A percentile compares a stretch with the other conserved stretches of the same genome.
phyloP scores from a whole-genome alignment of 129 eudicot genomes.

The Artemisia argyi region DNA sequence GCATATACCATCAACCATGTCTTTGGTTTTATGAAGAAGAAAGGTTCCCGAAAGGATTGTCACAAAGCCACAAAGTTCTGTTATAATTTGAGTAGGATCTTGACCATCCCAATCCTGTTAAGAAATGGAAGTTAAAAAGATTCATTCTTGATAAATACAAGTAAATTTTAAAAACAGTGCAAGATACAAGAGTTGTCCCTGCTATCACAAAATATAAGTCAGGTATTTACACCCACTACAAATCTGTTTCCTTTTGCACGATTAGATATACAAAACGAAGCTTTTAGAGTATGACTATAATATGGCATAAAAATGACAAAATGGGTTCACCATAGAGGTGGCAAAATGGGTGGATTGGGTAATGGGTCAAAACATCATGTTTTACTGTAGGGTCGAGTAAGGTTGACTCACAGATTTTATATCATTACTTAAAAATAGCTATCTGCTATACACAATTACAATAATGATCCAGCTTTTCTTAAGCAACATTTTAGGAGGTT shows the following conservation, averaged over 20 bases:
- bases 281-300: too few relatives aligned
- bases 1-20: slow-evolving; percentile 86
- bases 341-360: background rate
- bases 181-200: background rate
- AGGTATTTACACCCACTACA: background rate
- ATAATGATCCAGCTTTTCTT: background rate
- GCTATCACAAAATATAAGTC: too few relatives aligned
- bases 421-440: background rate
- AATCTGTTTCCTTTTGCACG: background rate
- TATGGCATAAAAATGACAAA: background rate
- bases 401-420: background rate
- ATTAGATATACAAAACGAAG: background rate
- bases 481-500: background rate
- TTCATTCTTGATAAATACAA: background rate
- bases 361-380: background rate
- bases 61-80: slow-evolving; percentile 96
- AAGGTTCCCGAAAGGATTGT: slow-evolving; percentile 95
- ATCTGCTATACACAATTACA: background rate
- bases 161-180: slow-evolving; percentile 6
- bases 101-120: slow-evolving; percentile 97
- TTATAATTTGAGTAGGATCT: slow-evolving; percentile 81
- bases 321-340: background rate
- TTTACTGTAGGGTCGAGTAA: background rate
- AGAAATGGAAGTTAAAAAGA: background rate
- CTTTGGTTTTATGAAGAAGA: slow-evolving; percentile 96